phyloP scores from a whole-genome alignment of 1,284 basidiomycete genomes.

The Irpex rosettiformis region DNA sequence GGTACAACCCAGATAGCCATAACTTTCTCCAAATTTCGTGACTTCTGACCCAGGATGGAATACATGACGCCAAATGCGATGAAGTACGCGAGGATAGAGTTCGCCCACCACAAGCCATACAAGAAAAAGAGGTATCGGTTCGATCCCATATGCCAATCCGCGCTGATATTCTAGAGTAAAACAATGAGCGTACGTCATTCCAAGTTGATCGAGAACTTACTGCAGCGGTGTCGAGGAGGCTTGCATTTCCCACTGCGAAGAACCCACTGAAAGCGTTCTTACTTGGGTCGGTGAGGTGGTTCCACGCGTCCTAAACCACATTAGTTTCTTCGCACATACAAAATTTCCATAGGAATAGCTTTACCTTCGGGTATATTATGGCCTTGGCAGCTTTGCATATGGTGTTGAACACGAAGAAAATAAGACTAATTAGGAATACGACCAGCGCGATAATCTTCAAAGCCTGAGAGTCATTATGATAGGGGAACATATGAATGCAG shows the following conservation, averaged over 20 bases:
- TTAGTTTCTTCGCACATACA: neutral
- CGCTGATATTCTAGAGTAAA: constrained; percentile 18
- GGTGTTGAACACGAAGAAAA: constrained; percentile 47
- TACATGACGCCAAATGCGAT: constrained; percentile 51
- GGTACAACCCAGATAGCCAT: constrained; percentile 55
- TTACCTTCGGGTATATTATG: constrained; percentile 37
- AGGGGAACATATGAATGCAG: constrained; percentile 33
- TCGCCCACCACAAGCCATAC: constrained; percentile 59
- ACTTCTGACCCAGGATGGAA: constrained; percentile 45
- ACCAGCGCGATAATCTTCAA: constrained; percentile 19
- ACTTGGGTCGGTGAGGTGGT: constrained; percentile 35
- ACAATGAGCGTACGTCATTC: neutral
- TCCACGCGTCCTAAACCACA: constrained; percentile 23
- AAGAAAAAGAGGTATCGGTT: constrained; percentile 40
- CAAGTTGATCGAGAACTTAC: constrained; percentile 2
- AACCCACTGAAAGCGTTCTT: constrained; percentile 53
- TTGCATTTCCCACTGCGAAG: constrained; percentile 52
- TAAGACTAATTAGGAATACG: constrained; percentile 22
- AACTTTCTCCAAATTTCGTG: constrained; percentile 36
- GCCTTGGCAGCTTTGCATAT: constrained; percentile 38
- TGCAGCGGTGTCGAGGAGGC: constrained; percentile 32
- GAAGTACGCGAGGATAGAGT: constrained; percentile 38
- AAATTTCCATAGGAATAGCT: neutral
- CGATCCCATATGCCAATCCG: constrained; percentile 33
- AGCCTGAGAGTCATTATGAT: constrained; percentile 24